These are phyloP conservation scores for Plasmodium gaboni DNA, from an alignment of 169 alveolate genomes.

Conservation along the genomic window DNA sequence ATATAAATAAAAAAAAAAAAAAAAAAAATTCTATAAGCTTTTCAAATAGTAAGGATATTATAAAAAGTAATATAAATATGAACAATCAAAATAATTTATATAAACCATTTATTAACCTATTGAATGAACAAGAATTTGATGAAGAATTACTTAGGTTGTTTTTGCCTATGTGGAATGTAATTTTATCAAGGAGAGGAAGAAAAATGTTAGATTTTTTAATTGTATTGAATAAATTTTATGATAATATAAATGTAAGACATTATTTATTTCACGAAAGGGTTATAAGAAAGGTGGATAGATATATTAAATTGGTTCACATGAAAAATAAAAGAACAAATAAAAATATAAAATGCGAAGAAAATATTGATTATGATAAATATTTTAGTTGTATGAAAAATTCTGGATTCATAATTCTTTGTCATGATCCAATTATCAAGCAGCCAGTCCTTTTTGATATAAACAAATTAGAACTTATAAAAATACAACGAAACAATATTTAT, in stretches of 20 bases:
- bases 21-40: background rate
- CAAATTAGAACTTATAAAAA: background rate
- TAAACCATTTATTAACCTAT: background rate
- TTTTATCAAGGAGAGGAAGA: conserved; percentile 22
- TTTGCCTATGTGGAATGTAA: conserved; percentile 22
- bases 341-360: too few species aligned
- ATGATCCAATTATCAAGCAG: conserved; percentile 15
- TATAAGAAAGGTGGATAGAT: conserved; percentile 8
- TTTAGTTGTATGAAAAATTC: too few species aligned
- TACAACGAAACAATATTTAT: background rate
- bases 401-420: conserved; percentile 1
- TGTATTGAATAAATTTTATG: conserved; percentile 15
- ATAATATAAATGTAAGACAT: conserved; percentile 2
- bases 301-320: background rate
- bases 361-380: too few species aligned
- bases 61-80: background rate
- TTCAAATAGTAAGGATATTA: background rate
- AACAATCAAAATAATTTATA: background rate
- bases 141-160: conserved; percentile 30
- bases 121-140: conserved; percentile 11
- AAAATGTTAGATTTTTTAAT: conserved; percentile 15
- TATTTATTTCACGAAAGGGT: background rate
- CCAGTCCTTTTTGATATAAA: conserved; percentile 9
- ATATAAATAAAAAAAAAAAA: background rate
- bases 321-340: background rate